Conservation (phyloP, 169 alveolate species). For the Toxoplasma gondii region DNA sequence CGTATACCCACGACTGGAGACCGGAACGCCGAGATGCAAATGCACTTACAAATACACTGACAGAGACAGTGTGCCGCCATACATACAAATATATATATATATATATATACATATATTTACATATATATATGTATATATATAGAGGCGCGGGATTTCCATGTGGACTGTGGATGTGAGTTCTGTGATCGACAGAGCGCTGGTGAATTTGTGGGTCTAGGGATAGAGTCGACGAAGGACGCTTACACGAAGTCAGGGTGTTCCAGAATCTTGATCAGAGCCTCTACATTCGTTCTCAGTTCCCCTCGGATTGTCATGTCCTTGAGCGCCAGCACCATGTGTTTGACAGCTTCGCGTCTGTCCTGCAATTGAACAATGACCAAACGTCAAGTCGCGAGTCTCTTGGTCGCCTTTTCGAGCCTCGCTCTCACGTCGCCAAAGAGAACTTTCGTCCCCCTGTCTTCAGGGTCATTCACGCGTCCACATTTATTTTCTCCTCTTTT, state of each 20-base stretch:
- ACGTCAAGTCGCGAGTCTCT: not conserved
- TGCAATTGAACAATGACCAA: not conserved
- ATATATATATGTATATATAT: not conserved
- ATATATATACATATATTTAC: not conserved
- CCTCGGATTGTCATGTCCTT: slow-evolving; percentile 79
- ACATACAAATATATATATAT: not conserved
- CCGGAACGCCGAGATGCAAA: too few species aligned
- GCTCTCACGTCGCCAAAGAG: too few species aligned
- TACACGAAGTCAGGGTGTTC: slow-evolving; percentile 78
- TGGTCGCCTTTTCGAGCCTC: too few species aligned
- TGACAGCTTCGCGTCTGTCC: slow-evolving; percentile 42
- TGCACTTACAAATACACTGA: too few species aligned
- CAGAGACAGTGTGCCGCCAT: not conserved
- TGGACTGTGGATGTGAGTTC: too few species aligned
- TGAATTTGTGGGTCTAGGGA: not conserved
- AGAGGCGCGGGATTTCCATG: not conserved
- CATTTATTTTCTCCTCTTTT: not conserved
- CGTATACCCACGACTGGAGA: too few species aligned
- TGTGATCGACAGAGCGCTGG: too few species aligned
- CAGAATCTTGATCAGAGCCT: slow-evolving; percentile 77
- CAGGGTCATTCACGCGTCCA: too few species aligned
- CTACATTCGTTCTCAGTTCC: slow-evolving; percentile 80
- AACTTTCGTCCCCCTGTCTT: too few species aligned
- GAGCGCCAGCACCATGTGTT: slow-evolving; percentile 76
- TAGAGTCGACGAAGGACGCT: not conserved